A percentile compares a stretch with the other conserved stretches of the same genome.
These are phyloP conservation scores for Triangularia verruculosa DNA, from an alignment of 2,329 filamentous ascomycete species.

Conservation along the genomic window DNA sequence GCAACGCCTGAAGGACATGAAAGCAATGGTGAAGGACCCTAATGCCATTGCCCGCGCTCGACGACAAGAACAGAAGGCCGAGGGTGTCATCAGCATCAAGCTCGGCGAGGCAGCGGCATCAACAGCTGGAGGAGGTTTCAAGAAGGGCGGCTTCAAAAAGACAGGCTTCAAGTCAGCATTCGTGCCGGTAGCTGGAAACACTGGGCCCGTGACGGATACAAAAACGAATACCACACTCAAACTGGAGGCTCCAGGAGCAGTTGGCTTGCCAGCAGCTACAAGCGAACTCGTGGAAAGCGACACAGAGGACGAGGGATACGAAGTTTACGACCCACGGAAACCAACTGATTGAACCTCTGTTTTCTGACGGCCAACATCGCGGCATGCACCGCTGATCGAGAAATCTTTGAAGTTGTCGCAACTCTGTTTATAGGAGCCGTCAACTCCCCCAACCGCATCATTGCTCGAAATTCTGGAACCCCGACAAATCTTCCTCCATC, in stretches of 20 bases:
- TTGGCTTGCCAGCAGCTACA: conserved; percentile 18
- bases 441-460: neutral
- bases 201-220: conserved; percentile 36
- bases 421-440: neutral
- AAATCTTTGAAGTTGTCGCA: neutral
- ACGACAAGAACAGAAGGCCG: conserved; percentile 68
- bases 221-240: neutral
- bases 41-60: conserved; percentile 61
- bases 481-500: conserved; percentile 58
- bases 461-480: conserved; percentile 33
- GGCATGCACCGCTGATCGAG: neutral
- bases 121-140: conserved; percentile 48
- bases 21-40: conserved; percentile 73
- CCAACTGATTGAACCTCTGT: conserved; percentile 54
- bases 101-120: conserved; percentile 41
- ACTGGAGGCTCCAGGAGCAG: conserved; percentile 23
- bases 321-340: conserved; percentile 60
- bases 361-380: neutral
- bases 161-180: conserved; percentile 79
- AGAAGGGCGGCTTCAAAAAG: conserved; percentile 74
- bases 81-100: conserved; percentile 67
- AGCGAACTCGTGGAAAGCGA: conserved; percentile 53
- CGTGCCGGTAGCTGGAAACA: conserved; percentile 47
- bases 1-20: conserved; percentile 85
- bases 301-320: conserved; percentile 68